phyloP scores from a whole-genome alignment of 352 stramenopile genomes.

The Globisporangium uncinulatum region DNA sequence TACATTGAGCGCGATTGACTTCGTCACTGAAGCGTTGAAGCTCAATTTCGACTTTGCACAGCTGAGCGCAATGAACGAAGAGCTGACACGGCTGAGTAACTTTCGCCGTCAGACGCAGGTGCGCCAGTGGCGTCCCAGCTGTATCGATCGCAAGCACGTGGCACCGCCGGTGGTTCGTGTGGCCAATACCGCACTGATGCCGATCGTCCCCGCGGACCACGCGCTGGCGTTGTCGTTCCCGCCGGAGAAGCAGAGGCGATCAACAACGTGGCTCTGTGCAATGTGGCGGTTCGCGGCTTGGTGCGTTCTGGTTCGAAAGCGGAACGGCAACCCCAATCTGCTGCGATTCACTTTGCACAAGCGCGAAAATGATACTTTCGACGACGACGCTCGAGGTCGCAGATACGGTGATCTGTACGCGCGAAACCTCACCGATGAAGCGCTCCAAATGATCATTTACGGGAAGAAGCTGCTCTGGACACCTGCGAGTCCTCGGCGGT shows the following conservation, averaged over 20 bases:
- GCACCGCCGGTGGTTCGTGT: constrained; percentile 30
- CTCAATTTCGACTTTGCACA: constrained; percentile 59
- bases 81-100: constrained; percentile 30
- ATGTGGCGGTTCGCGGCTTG: constrained; percentile 68
- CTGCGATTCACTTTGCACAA: constrained; percentile 7
- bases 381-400: constrained; percentile 3
- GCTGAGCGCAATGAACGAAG: constrained; percentile 31
- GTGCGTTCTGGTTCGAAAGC: constrained; percentile 34
- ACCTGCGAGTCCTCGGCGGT: constrained; percentile 14
- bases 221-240: constrained; percentile 9
- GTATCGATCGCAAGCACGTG: constrained; percentile 36
- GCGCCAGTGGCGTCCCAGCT: constrained; percentile 39
- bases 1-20: constrained; percentile 33
- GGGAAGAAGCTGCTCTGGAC: constrained; percentile 22
- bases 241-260: constrained; percentile 28
- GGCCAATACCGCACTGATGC: constrained; percentile 26
- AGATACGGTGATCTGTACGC: constrained; percentile 57
- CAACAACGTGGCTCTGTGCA: constrained; percentile 39
- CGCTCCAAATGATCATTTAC: constrained; percentile 34
- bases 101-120: constrained; percentile 31
- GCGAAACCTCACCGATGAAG: constrained; percentile 35
- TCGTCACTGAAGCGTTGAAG: constrained; percentile 52
- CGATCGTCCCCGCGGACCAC: constrained; percentile 19
- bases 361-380: background rate
- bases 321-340: constrained; percentile 11